Conservation (phyloP, 768 basidiomycete genomes). For the Infundibulicybe gibba region DNA sequence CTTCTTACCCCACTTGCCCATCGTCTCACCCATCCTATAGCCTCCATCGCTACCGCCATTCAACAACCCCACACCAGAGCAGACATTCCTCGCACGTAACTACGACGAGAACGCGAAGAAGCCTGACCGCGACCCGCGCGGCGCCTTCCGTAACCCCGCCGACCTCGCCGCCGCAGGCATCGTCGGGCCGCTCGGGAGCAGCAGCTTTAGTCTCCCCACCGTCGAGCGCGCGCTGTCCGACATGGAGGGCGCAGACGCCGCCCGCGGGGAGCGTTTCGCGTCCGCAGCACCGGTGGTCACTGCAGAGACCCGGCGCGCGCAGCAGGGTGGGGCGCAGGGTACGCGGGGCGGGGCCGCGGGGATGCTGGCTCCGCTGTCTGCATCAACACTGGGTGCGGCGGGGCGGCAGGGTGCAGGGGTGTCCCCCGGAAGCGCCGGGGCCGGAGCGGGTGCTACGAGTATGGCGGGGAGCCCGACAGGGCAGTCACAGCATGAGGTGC, state of each 20-base stretch:
- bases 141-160: constrained; percentile 76
- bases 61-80: constrained; percentile 83
- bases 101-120: constrained; percentile 92
- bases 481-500: constrained; percentile 77
- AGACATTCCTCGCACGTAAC: constrained; percentile 86
- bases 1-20: background rate
- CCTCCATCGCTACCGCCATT: constrained; percentile 67
- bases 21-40: constrained; percentile 25
- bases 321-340: constrained; percentile 25
- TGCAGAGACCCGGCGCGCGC: too few species aligned
- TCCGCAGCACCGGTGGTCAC: too few species aligned
- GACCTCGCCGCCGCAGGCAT: constrained; percentile 69
- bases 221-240: constrained; percentile 87
- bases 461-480: constrained; percentile 32
- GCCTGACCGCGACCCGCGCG: constrained; percentile 84
- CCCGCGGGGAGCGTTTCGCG: too few species aligned
- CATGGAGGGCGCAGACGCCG: constrained; percentile 62
- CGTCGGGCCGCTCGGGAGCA: constrained; percentile 90
- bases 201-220: constrained; percentile 78
- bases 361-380: constrained; percentile 20
- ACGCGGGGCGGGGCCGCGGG: constrained; percentile 18
- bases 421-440: constrained; percentile 29
- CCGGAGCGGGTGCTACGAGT: constrained; percentile 28
- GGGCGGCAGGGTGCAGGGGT: constrained; percentile 35
- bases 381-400: constrained; percentile 27